A percentile compares a stretch with the other conserved stretches of the same genome.
phyloP scores from a whole-genome alignment of 208 protist species.

The Giardia muris region DNA sequence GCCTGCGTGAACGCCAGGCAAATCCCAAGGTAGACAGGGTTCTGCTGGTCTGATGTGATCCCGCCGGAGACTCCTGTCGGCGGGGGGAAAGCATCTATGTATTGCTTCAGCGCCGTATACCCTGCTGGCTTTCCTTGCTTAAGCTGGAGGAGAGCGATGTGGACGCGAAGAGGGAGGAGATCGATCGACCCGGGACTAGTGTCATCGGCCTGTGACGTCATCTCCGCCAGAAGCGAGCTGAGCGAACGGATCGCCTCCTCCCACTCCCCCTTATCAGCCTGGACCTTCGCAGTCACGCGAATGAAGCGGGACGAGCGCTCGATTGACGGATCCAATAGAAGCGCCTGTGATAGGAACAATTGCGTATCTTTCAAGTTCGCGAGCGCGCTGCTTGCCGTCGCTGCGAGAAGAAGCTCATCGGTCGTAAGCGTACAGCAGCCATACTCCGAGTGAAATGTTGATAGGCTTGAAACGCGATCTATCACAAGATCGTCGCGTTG shows the following conservation, averaged over 20 bases:
- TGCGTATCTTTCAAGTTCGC: background rate
- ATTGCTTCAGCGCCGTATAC: background rate
- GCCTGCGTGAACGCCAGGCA: background rate
- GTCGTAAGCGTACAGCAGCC: background rate
- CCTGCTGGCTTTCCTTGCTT: background rate
- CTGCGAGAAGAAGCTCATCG: background rate
- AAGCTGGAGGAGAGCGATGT: background rate
- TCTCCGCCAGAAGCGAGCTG: background rate
- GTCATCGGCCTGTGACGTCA: background rate
- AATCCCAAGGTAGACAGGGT: background rate
- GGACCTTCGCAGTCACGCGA: background rate
- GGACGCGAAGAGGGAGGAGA: background rate
- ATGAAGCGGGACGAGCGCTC: background rate
- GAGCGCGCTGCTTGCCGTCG: background rate
- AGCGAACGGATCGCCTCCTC: background rate
- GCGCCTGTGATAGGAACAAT: background rate
- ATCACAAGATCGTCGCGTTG: background rate
- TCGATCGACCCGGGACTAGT: background rate
- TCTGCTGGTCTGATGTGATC: background rate
- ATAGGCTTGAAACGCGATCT: background rate
- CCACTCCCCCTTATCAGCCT: background rate
- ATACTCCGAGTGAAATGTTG: background rate
- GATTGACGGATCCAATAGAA: background rate
- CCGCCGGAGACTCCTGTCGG: background rate
- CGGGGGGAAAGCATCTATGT: background rate